Base-by-base conservation (phyloP, 208 protist genomes). In the Wallacemonas sp. region DNA sequence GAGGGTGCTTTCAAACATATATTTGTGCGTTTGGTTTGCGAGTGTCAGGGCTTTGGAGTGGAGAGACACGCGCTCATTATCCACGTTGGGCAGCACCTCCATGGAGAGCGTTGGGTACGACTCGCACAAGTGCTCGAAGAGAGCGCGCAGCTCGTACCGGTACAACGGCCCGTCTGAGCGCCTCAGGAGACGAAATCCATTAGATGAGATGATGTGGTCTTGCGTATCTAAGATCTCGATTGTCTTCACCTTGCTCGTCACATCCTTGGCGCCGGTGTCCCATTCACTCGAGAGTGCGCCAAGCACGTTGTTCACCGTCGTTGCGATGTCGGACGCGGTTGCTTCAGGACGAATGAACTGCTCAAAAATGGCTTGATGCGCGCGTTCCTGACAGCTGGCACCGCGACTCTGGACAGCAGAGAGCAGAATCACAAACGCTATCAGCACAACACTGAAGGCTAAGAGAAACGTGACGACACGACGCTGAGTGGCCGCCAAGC, bases 21-120 rank as follows among this genome's bases (percentile, higher is more conserved):
- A 95, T 41, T 72, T 55, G 12, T 66, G 74, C 1, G 64, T 76
- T 5, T 41, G 45, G 49, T 87, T 81, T 17, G 27, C 49, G 30
- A 77, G 34, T 9, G 53, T 33, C n/a, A 91, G 44, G 6, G 73
- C 75, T n/a, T 65, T 79, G 33, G 83, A 76, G 62, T 64, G 39
- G 61, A 92, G 89, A 6, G 51, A 56, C 1, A 82, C 74, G 31
- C 75, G 83, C 56, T 95, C 89, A 62, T 89, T 88, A 59, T 95
- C 89, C 11, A 89, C 89, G 65, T 95, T 95, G 1, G 82, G 70
- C 62, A 95, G 63, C 54, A 86, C 79, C 68, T 89, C 82, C 89
- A 92, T 95, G 1, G 85, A 86, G 14, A 90, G 55, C 41, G 54
- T 55, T 8, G 82, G 83, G 49, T 73, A 61, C 1, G 78, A 60